A percentile compares a stretch with the other conserved stretches of the same genome.
Evolutionary conservation across 75 land plant species (phyloP).

Genomic region (Pinus albicaulis): DNA sequence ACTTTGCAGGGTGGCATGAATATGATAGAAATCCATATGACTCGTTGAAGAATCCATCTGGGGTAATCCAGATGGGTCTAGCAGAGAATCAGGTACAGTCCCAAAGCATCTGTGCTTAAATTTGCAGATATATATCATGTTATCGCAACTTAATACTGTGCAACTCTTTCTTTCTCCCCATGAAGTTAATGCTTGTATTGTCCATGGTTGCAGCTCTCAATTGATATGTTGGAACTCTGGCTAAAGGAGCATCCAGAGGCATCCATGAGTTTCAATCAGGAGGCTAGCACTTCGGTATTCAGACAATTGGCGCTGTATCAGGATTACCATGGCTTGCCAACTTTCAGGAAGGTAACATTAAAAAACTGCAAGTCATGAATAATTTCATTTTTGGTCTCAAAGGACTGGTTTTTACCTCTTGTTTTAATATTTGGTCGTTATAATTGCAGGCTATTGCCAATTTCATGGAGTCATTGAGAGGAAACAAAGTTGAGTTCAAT

Average conservation of each 20-base stretch:
- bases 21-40: constrained; percentile 52
- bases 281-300: constrained; percentile 33
- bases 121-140: too few relatives aligned
- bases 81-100: constrained; percentile 53
- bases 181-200: background rate
- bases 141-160: too few relatives aligned
- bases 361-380: background rate
- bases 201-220: constrained; percentile 37
- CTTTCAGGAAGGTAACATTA: constrained; percentile 35
- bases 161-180: too few relatives aligned
- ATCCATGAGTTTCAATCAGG: constrained; percentile 20
- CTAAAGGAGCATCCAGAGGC: constrained; percentile 46
- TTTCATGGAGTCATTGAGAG: constrained; percentile 55
- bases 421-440: background rate
- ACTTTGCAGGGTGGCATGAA: constrained; percentile 54
- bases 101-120: too few relatives aligned
- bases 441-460: constrained; percentile 54
- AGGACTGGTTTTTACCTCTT: background rate
- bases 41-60: constrained; percentile 34
- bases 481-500: constrained; percentile 50
- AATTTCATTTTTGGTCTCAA: background rate
- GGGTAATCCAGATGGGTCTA: constrained; percentile 68
- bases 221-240: constrained; percentile 64
- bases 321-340: constrained; percentile 52
- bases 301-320: constrained; percentile 60